A percentile compares a stretch with the other conserved stretches of the same genome.
Evolutionary conservation across 202 grass and related monocot genomes (phyloP).

Genomic region (Zizania palustris): DNA sequence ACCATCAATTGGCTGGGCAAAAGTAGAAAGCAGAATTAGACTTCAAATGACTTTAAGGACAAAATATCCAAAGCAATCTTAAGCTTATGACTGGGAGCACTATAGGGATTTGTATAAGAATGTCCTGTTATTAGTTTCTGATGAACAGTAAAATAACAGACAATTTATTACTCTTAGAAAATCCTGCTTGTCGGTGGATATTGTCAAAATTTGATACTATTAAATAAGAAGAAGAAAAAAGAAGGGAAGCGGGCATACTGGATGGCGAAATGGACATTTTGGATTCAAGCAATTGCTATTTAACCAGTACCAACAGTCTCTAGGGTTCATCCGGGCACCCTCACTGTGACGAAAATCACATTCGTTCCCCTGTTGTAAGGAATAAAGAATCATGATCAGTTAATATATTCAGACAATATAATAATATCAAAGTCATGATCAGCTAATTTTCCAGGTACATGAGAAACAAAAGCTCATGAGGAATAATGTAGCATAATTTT

Average conservation of each 20-base stretch:
- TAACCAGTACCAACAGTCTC: conserved; percentile 93
- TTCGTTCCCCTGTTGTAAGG: conserved; percentile 71
- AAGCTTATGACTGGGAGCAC: not conserved
- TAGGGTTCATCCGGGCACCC: conserved; percentile 81
- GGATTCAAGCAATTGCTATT: conserved; percentile 85
- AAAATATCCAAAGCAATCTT: conserved; percentile 17
- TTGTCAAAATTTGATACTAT: not conserved
- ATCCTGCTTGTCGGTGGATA: not conserved
- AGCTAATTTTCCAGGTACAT: not conserved
- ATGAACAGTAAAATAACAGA: not conserved
- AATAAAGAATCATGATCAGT: conserved; percentile 17
- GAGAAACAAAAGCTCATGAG: not conserved
- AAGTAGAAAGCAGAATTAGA: conserved; percentile 38
- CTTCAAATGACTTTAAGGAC: conserved; percentile 15
- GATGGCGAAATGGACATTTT: conserved; percentile 86
- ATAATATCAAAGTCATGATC: conserved; percentile 5
- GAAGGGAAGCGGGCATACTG: conserved; percentile 46
- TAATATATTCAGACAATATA: conserved; percentile 16
- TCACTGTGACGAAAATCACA: conserved; percentile 93
- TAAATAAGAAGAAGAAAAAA: not conserved
- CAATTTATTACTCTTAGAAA: not conserved
- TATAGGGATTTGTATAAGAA: not conserved
- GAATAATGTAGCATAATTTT: not conserved
- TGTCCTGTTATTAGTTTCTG: not conserved
- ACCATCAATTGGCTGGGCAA: conserved; percentile 78